Conservation (phyloP, 176 grass and related monocot species). For the Phyllostachys edulis region DNA sequence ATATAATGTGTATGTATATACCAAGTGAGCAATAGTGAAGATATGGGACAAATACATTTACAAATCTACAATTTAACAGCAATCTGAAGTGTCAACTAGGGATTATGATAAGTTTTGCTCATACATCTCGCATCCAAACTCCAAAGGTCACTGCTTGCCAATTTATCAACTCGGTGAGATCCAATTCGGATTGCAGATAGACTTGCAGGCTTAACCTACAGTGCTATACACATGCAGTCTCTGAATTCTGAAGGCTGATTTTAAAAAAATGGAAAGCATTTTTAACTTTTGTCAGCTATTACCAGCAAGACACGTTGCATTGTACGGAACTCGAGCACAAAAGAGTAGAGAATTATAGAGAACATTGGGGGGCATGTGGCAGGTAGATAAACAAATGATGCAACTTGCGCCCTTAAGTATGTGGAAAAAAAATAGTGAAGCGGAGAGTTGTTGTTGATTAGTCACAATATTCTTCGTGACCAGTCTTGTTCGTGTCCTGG, state of each 20-base stretch:
- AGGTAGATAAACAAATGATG: neutral
- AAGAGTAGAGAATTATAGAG: neutral
- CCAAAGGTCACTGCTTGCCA: neutral
- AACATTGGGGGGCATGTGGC: neutral
- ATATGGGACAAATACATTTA: no score
- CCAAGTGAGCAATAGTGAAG: no score
- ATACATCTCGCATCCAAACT: neutral
- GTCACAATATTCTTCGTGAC: neutral
- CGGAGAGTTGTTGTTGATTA: neutral
- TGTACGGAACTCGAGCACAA: constrained; percentile 6
- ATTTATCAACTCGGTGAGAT: neutral
- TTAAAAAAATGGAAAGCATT: neutral
- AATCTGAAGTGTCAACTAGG: neutral
- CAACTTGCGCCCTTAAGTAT: neutral
- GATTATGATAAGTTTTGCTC: neutral
- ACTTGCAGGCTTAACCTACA: constrained; percentile 7
- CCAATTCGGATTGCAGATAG: neutral
- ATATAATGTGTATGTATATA: no score
- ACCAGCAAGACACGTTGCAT: neutral
- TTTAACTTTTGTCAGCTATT: neutral
- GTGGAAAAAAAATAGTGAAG: neutral
- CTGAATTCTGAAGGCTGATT: neutral
- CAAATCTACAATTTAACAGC: no score
- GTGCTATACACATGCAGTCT: neutral
- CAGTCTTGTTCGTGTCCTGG: neutral